These are phyloP conservation scores for Silene vulgaris DNA, from an alignment of 179 eudicot species.

Conservation along the genomic window DNA sequence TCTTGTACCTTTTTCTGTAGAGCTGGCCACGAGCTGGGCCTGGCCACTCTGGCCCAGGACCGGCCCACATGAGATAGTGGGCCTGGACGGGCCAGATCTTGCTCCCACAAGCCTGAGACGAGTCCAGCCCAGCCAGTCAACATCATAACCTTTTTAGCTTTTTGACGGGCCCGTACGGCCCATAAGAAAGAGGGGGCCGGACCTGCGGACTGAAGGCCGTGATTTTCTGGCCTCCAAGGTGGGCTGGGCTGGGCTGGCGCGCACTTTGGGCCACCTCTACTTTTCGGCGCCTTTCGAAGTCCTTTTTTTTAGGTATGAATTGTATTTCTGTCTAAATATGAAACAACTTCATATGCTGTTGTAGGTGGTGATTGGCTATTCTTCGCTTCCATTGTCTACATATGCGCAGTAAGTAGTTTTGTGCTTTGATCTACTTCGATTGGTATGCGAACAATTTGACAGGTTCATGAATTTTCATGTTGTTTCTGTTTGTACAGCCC, in stretches of 20 bases:
- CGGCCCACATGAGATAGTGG: too few species aligned
- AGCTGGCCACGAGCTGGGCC: too few species aligned
- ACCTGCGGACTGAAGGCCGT: too few species aligned
- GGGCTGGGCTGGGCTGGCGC: too few species aligned
- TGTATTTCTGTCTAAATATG: constrained; percentile 13
- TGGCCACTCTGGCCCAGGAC: too few species aligned
- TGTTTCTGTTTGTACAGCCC: background rate
- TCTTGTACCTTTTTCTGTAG: background rate
- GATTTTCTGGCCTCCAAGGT: too few species aligned
- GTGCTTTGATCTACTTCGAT: background rate
- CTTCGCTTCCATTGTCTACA: constrained; percentile 79
- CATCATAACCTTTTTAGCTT: too few species aligned
- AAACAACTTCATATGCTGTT: constrained; percentile 22
- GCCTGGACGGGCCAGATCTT: too few species aligned
- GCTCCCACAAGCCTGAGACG: too few species aligned
- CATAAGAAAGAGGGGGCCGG: too few species aligned
- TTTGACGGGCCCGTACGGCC: too few species aligned
- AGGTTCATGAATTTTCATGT: background rate
- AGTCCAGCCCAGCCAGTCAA: too few species aligned
- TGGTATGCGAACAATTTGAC: constrained; percentile 13
- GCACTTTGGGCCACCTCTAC: background rate
- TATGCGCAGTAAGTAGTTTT: constrained; percentile 73
- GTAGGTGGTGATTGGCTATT: constrained; percentile 94
- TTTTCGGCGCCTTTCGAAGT: background rate
- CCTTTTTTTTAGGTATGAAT: background rate